phyloP scores from a whole-genome alignment of 2,329 filamentous ascomycete genomes.

The Chaetomium strumarium region DNA sequence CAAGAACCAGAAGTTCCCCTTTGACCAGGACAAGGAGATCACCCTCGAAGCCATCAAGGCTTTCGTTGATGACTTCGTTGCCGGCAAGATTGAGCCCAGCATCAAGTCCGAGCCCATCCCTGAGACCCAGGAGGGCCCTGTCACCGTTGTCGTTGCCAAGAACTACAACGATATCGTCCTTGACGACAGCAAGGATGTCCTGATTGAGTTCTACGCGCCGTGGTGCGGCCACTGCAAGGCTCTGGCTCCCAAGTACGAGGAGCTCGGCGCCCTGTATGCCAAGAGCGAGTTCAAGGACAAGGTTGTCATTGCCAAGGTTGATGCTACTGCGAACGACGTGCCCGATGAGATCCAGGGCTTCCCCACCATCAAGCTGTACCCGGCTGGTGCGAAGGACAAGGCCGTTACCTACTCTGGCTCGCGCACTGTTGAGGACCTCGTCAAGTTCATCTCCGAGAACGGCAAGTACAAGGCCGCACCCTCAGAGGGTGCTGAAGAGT shows the following conservation, averaged over 20 bases:
- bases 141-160: slow-evolving; percentile 85
- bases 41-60: slow-evolving; percentile 63
- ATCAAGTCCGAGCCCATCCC: slow-evolving; percentile 98
- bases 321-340: slow-evolving; percentile 92
- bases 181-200: slow-evolving; percentile 91
- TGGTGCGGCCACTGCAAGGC: slow-evolving; percentile 99
- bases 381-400: slow-evolving; percentile 78
- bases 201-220: slow-evolving; percentile 97
- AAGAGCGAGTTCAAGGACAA: slow-evolving; percentile 72
- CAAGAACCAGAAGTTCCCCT: slow-evolving; percentile 98
- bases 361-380: slow-evolving; percentile 98
- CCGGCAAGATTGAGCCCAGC: slow-evolving; percentile 87
- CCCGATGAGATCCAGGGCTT: slow-evolving; percentile 96
- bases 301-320: slow-evolving; percentile 94
- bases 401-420: slow-evolving; percentile 83
- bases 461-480: slow-evolving; percentile 80
- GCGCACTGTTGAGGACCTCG: slow-evolving; percentile 85
- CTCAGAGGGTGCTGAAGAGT: slow-evolving; percentile 48
- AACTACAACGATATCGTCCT: slow-evolving; percentile 89
- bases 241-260: slow-evolving; percentile 93
- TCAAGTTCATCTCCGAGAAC: slow-evolving; percentile 89
- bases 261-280: slow-evolving; percentile 74
- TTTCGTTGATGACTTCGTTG: slow-evolving; percentile 80
- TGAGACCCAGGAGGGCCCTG: slow-evolving; percentile 84
- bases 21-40: slow-evolving; percentile 75